Base-by-base conservation (phyloP, 371 early-diverging fungal species). In the Scutellospora calospora region DNA sequence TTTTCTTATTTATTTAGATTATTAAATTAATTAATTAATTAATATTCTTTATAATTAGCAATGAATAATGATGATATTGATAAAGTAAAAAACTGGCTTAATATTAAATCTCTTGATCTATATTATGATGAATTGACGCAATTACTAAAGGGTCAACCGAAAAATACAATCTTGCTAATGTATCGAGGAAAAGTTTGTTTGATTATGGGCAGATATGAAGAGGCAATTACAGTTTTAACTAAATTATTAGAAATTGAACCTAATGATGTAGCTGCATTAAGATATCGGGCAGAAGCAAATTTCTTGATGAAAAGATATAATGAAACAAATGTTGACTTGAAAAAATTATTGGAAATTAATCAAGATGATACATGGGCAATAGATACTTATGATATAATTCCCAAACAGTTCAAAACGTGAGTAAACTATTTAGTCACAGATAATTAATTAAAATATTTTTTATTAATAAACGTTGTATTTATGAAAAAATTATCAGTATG, bases 141-240 rank as follows among this genome's bases (percentile, higher is more conserved):
- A 41, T 41, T 41, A 41, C 12, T 41, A 41, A 41, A 41, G 12
- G 45, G 12, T 41, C 45, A 41, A 41, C 45, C 45, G 12, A 41
- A 41, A 11, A 41, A 41, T 41, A 8, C 45, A 41, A 8, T 41
- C 12, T 8, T 12, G 45, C 45, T 41, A 6, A 11, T 41, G 45
- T 41, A 12, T 41, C 45, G 45, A 41, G 45, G 45, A 41, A 41
- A 41, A 41, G 11, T 41, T 41, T 41, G 45, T 41, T 41, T 41
- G 12, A 41, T 41, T 41, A 41, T 41, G 45, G 38, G 68, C 14
- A 62, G 12, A 31, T 49, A 66, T 41, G 78, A 63, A 5, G 29
- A 65, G n/a, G 78, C 78, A 27, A 16, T 65, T 22, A 4, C 18
- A 3, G 78, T 65, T 52, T 66, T 78, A 35, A 54, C 63, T 54